These are phyloP conservation scores for Ogataea saltuana DNA, from an alignment of 805 yeast genomes.

Conservation along the genomic window DNA sequence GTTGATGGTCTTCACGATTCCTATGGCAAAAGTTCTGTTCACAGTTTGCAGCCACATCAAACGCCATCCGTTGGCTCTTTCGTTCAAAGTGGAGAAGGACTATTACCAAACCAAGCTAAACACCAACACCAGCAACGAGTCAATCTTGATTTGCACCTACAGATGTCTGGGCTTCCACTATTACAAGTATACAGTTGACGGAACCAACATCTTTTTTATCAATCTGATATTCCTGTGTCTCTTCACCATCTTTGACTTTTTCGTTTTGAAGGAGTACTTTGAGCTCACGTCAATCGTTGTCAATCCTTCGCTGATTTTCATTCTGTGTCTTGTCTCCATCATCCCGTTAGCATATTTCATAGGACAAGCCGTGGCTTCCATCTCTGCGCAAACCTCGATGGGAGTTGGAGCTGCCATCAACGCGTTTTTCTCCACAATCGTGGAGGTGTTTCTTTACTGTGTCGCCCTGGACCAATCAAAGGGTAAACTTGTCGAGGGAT, in stretches of 20 bases:
- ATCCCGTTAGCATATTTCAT: conserved; percentile 94
- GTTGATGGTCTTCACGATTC: conserved; percentile 85
- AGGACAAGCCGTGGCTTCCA: conserved; percentile 99
- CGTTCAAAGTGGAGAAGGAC: conserved; percentile 61
- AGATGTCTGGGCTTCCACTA: conserved; percentile 91
- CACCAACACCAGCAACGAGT: conserved; percentile 44
- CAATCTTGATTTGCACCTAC: conserved; percentile 83
- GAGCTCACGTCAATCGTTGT: conserved; percentile 48
- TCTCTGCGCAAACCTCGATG: conserved; percentile 98
- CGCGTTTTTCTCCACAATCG: conserved; percentile 95
- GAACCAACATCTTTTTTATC: conserved; percentile 90
- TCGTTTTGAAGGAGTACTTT: conserved; percentile 50
- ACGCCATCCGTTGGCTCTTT: conserved; percentile 87
- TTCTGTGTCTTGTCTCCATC: conserved; percentile 76
- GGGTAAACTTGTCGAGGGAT: conserved; percentile 91
- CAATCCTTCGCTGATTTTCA: conserved; percentile 65
- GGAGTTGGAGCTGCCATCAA: conserved; percentile 98
- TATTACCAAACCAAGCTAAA: conserved; percentile 41
- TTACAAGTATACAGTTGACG: conserved; percentile 94
- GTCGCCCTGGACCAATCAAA: conserved; percentile 86
- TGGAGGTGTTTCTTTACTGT: conserved; percentile 88
- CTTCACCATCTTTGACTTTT: conserved; percentile 81
- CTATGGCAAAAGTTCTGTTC: conserved; percentile 81
- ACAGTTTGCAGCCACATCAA: conserved; percentile 75
- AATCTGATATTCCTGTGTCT: conserved; percentile 77